These are phyloP conservation scores for Trichothecium sympodiale DNA, from an alignment of 2,329 filamentous ascomycete species.

Conservation along the genomic window DNA sequence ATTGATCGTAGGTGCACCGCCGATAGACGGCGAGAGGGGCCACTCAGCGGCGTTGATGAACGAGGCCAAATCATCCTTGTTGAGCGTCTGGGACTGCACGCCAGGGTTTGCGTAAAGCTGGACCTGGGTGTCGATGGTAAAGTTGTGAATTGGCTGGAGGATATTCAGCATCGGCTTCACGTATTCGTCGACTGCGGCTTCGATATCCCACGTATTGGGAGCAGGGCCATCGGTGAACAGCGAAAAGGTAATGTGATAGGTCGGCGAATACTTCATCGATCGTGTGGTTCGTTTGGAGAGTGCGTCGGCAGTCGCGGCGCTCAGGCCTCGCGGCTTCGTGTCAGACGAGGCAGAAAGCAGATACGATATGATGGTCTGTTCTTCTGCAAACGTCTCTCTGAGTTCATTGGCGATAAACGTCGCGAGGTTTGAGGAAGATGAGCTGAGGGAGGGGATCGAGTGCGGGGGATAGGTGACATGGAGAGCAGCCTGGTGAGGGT, in stretches of 20 bases:
- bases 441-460: slow-evolving; percentile 53
- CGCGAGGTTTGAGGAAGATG: slow-evolving; percentile 62
- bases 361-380: slow-evolving; percentile 75
- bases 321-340: slow-evolving; percentile 34
- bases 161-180: slow-evolving; percentile 72
- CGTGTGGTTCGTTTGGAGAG: slow-evolving; percentile 65
- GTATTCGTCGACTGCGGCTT: slow-evolving; percentile 68
- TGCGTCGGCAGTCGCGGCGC: slow-evolving; percentile 41
- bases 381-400: slow-evolving; percentile 70
- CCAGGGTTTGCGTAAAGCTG: slow-evolving; percentile 77
- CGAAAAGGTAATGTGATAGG: slow-evolving; percentile 92
- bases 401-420: slow-evolving; percentile 71
- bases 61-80: slow-evolving; percentile 77
- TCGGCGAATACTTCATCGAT: slow-evolving; percentile 82
- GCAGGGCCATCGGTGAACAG: slow-evolving; percentile 70
- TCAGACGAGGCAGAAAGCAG: slow-evolving; percentile 51
- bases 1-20: slow-evolving; percentile 85
- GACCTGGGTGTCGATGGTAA: slow-evolving; percentile 91
- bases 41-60: slow-evolving; percentile 98
- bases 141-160: slow-evolving; percentile 77
- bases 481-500: slow-evolving; percentile 58
- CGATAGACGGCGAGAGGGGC: slow-evolving; percentile 91
- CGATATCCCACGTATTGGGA: slow-evolving; percentile 87
- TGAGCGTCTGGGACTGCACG: slow-evolving; percentile 53
- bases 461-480: slow-evolving; percentile 68